Conservation (phyloP, 331 rosid genomes). For the Quercus phellos region DNA sequence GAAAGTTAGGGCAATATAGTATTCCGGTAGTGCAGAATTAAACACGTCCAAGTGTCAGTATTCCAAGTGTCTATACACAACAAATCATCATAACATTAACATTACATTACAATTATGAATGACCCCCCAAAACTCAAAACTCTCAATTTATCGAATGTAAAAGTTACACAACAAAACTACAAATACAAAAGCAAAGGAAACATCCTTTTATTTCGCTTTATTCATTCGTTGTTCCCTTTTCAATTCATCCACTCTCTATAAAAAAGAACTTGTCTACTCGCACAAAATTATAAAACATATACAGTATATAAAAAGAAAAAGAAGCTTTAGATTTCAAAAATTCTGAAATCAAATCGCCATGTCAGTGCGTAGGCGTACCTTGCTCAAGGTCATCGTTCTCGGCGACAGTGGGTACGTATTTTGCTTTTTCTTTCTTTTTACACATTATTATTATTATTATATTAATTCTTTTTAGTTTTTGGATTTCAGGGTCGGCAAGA, state of each 20-base stretch:
- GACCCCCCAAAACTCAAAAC: no score
- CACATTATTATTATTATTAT: not conserved
- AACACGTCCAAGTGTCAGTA: no score
- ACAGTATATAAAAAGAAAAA: not conserved
- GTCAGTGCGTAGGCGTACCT: slow-evolving; percentile 84
- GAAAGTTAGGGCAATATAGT: no score
- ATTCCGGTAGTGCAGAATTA: no score
- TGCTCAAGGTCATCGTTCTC: slow-evolving; percentile 98
- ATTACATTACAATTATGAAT: no score
- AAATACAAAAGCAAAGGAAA: no score
- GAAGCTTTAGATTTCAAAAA: not conserved
- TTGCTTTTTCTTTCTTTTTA: slow-evolving; percentile 18
- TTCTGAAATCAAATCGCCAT: slow-evolving; percentile 36
- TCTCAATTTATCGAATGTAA: no score
- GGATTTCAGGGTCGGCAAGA: slow-evolving; percentile 84
- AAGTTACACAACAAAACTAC: no score
- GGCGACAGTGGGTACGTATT: slow-evolving; percentile 87
- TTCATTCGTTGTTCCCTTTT: not conserved
- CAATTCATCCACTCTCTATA: not conserved
- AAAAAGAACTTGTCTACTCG: not conserved
- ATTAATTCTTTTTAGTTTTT: not conserved
- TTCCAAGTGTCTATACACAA: no score
- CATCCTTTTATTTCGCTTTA: no score
- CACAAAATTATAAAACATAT: slow-evolving; percentile 7
- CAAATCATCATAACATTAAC: no score